Evolutionary conservation across 139 green algal genomes (phyloP).

Genomic region (Tetradesmus lagerheimii): DNA sequence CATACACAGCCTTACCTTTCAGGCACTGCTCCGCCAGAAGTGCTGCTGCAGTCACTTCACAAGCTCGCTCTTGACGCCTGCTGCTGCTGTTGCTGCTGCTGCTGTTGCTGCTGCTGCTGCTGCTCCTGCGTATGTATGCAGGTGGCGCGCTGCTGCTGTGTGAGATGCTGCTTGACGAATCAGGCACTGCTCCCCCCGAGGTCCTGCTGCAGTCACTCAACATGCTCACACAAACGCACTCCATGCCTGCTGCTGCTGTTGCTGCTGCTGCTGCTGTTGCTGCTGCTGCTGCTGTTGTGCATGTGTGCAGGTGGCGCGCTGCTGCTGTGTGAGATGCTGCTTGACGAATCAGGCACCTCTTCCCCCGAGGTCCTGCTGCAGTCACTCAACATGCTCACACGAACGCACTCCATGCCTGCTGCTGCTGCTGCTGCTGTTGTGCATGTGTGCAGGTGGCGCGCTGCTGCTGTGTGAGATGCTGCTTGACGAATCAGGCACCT

Average conservation of each 20-base stretch:
- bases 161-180: constrained; percentile 63
- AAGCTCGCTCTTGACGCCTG: too few relatives aligned
- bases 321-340: constrained; percentile 62
- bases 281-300: too few relatives aligned
- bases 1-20: too few relatives aligned
- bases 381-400: constrained; percentile 44
- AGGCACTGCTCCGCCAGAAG: too few relatives aligned
- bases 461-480: constrained; percentile 63
- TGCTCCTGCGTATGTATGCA: neutral
- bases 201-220: constrained; percentile 53
- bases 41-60: too few relatives aligned
- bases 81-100: neutral
- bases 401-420: neutral
- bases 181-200: constrained; percentile 32
- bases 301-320: constrained; percentile 49
- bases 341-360: constrained; percentile 40
- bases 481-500: constrained; percentile 43
- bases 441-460: constrained; percentile 46
- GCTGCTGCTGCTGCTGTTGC: too few relatives aligned
- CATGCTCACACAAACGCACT: constrained; percentile 28
- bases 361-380: constrained; percentile 52
- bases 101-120: neutral
- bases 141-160: constrained; percentile 54
- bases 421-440: too few relatives aligned
- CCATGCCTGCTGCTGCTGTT: too few relatives aligned